phyloP scores from a whole-genome alignment of 2,329 filamentous ascomycete genomes.

The Emergomyces pasteurianus region DNA sequence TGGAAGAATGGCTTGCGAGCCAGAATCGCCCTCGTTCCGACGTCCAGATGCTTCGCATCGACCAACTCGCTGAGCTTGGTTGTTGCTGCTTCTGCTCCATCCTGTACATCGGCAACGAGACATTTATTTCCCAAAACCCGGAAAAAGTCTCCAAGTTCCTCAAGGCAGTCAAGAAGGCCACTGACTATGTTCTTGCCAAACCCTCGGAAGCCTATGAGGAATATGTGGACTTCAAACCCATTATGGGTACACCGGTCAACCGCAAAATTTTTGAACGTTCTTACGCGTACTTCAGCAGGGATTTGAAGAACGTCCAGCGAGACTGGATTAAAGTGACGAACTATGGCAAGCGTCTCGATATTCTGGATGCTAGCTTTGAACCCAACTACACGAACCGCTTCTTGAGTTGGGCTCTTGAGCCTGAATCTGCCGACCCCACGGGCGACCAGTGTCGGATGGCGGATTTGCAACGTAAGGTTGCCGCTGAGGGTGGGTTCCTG shows the following conservation, averaged over 20 bases:
- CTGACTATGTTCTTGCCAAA: conserved; percentile 55
- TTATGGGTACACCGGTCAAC: conserved; percentile 56
- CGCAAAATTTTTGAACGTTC: conserved; percentile 70
- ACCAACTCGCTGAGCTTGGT: conserved; percentile 65
- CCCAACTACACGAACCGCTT: conserved; percentile 68
- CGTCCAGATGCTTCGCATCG: conserved; percentile 70
- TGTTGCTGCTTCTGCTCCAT: conserved; percentile 80
- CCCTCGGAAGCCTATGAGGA: conserved; percentile 54
- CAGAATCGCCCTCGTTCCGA: conserved; percentile 54
- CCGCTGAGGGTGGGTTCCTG: conserved; percentile 49
- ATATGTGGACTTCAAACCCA: conserved; percentile 60
- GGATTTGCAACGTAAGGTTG: conserved; percentile 55
- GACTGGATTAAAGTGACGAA: conserved; percentile 69
- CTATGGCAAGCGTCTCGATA: conserved; percentile 62
- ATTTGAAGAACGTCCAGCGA: conserved; percentile 60
- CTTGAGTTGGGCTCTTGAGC: conserved; percentile 53
- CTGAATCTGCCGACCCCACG: conserved; percentile 53
- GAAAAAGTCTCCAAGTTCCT: conserved; percentile 57
- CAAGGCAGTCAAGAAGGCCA: conserved; percentile 61
- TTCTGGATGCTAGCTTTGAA: conserved; percentile 50
- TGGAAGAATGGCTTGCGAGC: conserved; percentile 59
- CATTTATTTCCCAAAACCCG: conserved; percentile 53
- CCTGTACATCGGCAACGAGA: conserved; percentile 67
- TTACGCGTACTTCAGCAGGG: conserved; percentile 63
- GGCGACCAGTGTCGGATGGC: conserved; percentile 68